Evolutionary conservation across 1,284 basidiomycete species (phyloP), one percentile per base, ranked within the genome.

Genomic region (Ustilago cynodontis): DNA sequence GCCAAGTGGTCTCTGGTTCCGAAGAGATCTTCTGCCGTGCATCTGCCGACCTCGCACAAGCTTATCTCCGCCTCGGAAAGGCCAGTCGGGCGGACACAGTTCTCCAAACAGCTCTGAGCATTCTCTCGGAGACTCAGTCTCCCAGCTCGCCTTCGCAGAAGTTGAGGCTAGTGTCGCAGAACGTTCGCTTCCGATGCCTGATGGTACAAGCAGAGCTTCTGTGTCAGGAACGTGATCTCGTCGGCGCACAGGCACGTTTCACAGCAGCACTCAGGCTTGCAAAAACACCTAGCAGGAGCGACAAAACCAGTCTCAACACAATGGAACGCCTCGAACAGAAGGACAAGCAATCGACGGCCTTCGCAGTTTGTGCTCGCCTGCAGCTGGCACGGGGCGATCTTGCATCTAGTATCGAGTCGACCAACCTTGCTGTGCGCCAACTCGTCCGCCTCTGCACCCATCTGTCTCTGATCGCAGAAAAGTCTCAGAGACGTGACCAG

Each of bases 41-140:
- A 11, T 77, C 72, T 22, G 65, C 64, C 8, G 59, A 63, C 18
- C 62, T 80, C 1, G 62, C 66, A 3, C 39, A 41, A 33, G 41
- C 43, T 1, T 78, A 80, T 35, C 58, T 77, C 4, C 52, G 51
- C 16, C 72, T 80, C 18, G 79, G 79, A 0, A 72, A 78, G 37
- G 20, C 31, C 18, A 39, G 22, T 13, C 64, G 73, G 2, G 79
- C 79, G 11, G 58, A 54, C 2, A 45, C 73, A 1, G 65, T 68
- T 6, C 71, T 77, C 31, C 64, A 57, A 28, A 56, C 60, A 13
- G 64, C 70, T 11, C 54, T 26, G 3, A 20, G 16, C 22, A n/a
- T 64, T 52, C 53, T 64, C 5, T 58, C 56, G 14, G 57, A 45
- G 28, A 41, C 37, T 10, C 45, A 49, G 14, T 56, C 60, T 0